Percentiles rank a stretch among this genome's conserved stretches.
These are phyloP conservation scores for Lactuca saligna DNA, from an alignment of 129 eudicot genomes.

Conservation along the genomic window DNA sequence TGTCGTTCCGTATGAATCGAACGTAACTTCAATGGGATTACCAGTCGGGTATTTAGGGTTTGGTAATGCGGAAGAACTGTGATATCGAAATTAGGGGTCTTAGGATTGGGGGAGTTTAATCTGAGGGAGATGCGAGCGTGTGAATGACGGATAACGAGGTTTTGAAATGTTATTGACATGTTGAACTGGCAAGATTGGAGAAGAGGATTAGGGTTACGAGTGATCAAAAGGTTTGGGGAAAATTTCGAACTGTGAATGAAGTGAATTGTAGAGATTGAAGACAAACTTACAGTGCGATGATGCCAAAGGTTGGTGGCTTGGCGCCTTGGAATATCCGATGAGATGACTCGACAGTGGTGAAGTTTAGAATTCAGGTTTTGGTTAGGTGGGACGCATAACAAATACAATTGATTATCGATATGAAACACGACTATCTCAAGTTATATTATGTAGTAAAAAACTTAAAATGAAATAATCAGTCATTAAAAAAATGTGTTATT, in stretches of 20 bases:
- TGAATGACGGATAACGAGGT: conserved; percentile 38
- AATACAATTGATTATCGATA: background rate
- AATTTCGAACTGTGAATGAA: background rate
- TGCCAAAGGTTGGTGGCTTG: conserved; percentile 36
- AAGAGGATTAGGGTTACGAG: conserved; percentile 14
- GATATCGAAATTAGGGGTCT: conserved; percentile 25
- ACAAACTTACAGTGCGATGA: conserved; percentile 24
- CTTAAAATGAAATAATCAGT: background rate
- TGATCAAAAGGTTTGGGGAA: conserved; percentile 16
- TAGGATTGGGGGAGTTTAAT: conserved; percentile 24
- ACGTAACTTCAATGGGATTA: conserved; percentile 16
- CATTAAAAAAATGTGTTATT: too few relatives aligned
- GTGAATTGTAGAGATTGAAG: conserved; percentile 13
- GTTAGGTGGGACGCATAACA: conserved; percentile 7
- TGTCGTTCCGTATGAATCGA: conserved; percentile 9
- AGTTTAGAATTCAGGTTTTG: background rate
- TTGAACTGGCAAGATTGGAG: background rate
- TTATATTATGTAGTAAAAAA: too few relatives aligned
- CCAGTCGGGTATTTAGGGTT: conserved; percentile 15
- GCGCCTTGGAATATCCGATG: conserved; percentile 46
- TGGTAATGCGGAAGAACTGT: conserved; percentile 22
- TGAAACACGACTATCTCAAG: background rate
- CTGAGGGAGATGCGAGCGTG: conserved; percentile 37
- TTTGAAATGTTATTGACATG: conserved; percentile 58
- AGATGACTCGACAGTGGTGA: background rate